These are phyloP conservation scores for Suillus lakei DNA, from an alignment of 768 basidiomycete species.

Conservation along the genomic window DNA sequence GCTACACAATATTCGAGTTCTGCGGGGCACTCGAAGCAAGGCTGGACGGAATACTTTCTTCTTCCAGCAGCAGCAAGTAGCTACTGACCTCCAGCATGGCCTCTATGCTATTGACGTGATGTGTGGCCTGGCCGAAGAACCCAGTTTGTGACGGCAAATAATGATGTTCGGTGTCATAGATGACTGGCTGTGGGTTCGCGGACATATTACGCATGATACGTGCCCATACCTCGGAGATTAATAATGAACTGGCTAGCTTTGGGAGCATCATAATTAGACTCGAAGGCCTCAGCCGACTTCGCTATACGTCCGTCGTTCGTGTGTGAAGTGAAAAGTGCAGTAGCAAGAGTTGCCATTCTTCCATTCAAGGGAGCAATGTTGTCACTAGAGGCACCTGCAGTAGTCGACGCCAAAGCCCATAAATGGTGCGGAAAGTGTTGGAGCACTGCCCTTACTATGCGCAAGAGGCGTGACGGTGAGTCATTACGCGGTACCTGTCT, in stretches of 20 bases:
- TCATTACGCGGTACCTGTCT: too few relatives aligned
- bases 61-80: constrained; percentile 75
- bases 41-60: constrained; percentile 70
- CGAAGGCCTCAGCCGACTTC: background rate
- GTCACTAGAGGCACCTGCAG: too few relatives aligned
- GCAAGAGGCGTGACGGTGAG: too few relatives aligned
- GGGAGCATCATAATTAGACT: constrained; percentile 11
- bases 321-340: background rate
- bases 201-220: too few relatives aligned
- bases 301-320: background rate
- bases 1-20: constrained; percentile 41
- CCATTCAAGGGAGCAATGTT: background rate
- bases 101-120: constrained; percentile 71
- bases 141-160: constrained; percentile 53
- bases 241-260: constrained; percentile 37
- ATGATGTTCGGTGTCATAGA: constrained; percentile 52
- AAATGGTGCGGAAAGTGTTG: too few relatives aligned
- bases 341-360: background rate
- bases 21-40: constrained; percentile 10
- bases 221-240: too few relatives aligned
- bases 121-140: constrained; percentile 72
- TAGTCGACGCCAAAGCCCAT: too few relatives aligned
- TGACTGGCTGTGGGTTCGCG: constrained; percentile 61
- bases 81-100: constrained; percentile 74
- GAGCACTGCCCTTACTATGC: too few relatives aligned